Evolutionary conservation across 2,329 filamentous ascomycete genomes (phyloP).

Genomic region (Trichoderma harzianum): DNA sequence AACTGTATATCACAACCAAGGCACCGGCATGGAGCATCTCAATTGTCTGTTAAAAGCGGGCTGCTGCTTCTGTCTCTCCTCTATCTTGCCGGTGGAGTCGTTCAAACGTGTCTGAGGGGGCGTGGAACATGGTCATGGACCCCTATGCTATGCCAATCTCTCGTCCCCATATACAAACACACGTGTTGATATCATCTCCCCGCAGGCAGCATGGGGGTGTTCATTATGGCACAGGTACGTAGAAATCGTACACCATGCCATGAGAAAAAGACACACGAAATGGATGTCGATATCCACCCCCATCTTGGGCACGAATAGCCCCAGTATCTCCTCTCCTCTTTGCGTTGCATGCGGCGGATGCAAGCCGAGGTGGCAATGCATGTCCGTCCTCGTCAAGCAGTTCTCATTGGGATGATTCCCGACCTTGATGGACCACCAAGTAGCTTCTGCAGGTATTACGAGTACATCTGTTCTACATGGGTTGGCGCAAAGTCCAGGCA

Average conservation of each 20-base stretch:
- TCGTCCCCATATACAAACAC: not conserved
- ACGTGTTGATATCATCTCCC: not conserved
- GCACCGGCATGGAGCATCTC: not conserved
- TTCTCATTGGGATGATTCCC: not conserved
- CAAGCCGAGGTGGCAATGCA: conserved; percentile 11
- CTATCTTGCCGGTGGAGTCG: not conserved
- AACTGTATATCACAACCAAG: not conserved
- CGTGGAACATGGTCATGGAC: not conserved
- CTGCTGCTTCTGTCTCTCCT: not conserved
- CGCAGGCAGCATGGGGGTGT: not conserved
- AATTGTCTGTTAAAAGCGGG: not conserved
- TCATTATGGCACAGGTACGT: not conserved
- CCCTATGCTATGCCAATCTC: not conserved
- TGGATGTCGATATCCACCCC: not conserved
- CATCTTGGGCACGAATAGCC: not conserved
- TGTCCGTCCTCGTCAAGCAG: not conserved
- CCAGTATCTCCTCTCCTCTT: not conserved
- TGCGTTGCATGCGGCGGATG: not conserved
- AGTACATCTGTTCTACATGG: not conserved
- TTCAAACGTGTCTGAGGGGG: not conserved
- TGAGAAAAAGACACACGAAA: not conserved
- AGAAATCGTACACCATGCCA: not conserved
- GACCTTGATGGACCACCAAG: not conserved
- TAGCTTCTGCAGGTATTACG: not conserved
- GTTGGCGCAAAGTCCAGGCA: not conserved